Conservation (phyloP, 2,329 filamentous ascomycete species). For the Tolypocladium ovalisporum region DNA sequence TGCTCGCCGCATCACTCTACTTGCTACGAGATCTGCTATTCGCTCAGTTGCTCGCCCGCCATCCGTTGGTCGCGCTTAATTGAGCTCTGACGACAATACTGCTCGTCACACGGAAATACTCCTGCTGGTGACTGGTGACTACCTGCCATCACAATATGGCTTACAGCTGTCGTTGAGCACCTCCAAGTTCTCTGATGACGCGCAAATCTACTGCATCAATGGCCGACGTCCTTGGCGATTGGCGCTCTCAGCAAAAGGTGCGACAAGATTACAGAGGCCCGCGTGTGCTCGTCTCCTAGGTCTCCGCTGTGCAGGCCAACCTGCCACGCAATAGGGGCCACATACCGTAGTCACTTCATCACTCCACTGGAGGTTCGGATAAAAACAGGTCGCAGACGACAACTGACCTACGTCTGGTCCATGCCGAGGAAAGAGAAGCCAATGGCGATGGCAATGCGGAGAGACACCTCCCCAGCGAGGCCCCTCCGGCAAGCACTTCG, state of each 20-base stretch:
- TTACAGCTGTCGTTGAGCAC: neutral
- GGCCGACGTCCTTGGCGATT: constrained; percentile 3
- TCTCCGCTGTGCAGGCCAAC: constrained; percentile 5
- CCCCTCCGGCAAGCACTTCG: neutral
- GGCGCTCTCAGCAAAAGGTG: constrained; percentile 2
- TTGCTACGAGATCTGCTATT: neutral
- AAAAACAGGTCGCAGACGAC: neutral
- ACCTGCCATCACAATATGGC: neutral
- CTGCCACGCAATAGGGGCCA: constrained; percentile 2
- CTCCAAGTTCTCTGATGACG: neutral
- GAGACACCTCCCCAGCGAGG: neutral
- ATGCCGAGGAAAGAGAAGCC: constrained; percentile 9
- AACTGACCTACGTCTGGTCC: constrained; percentile 9
- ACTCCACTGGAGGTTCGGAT: neutral
- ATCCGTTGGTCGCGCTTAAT: neutral
- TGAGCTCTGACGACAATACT: neutral
- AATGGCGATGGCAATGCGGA: neutral
- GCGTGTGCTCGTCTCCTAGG: constrained; percentile 4
- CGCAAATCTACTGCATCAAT: neutral
- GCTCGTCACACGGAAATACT: no score
- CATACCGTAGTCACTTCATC: neutral
- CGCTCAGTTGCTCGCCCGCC: neutral
- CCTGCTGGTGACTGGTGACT: no score
- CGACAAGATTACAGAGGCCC: neutral
- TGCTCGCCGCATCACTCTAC: neutral